These are phyloP conservation scores for Pseudotulostoma volvatum DNA, from an alignment of 495 filamentous ascomycete genomes.

Conservation along the genomic window DNA sequence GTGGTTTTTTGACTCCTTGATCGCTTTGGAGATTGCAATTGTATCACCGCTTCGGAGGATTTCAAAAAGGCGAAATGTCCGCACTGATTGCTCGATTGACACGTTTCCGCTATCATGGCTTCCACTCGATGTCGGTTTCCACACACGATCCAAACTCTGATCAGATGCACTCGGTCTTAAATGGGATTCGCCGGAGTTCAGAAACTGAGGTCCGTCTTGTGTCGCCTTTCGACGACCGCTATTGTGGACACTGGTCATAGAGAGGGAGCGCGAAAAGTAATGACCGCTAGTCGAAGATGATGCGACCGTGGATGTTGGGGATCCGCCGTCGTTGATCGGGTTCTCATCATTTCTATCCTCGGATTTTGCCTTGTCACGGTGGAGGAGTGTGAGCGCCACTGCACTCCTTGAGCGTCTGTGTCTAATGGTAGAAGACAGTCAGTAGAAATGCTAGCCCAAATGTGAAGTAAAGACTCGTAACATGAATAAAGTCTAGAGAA, in stretches of 20 bases:
- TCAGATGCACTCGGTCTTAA: slow-evolving; percentile 15
- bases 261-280: slow-evolving; percentile 4
- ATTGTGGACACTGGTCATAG: slow-evolving; percentile 17
- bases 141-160: slow-evolving; percentile 17
- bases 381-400: slow-evolving; percentile 34
- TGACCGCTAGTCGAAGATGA: slow-evolving; percentile 13
- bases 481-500: too few species aligned
- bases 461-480: too few species aligned
- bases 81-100: slow-evolving; percentile 85
- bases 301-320: slow-evolving; percentile 15
- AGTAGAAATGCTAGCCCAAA: too few species aligned
- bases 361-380: slow-evolving; percentile 31
- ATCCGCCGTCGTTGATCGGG: slow-evolving; percentile 11
- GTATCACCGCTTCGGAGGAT: slow-evolving; percentile 80
- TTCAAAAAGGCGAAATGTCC: slow-evolving; percentile 87
- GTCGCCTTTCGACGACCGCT: slow-evolving; percentile 16
- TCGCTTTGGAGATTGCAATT: slow-evolving; percentile 72
- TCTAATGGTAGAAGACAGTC: slow-evolving; percentile 26
- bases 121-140: slow-evolving; percentile 18
- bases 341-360: slow-evolving; percentile 19
- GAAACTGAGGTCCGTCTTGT: slow-evolving; percentile 11
- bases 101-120: slow-evolving; percentile 18
- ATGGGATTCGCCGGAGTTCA: slow-evolving; percentile 11
- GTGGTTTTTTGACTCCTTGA: slow-evolving; percentile 48
- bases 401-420: slow-evolving; percentile 40